A percentile compares a stretch with the other conserved stretches of the same genome.
Evolutionary conservation across 129 eudicot species (phyloP).

Genomic region (Tagetes erecta): DNA sequence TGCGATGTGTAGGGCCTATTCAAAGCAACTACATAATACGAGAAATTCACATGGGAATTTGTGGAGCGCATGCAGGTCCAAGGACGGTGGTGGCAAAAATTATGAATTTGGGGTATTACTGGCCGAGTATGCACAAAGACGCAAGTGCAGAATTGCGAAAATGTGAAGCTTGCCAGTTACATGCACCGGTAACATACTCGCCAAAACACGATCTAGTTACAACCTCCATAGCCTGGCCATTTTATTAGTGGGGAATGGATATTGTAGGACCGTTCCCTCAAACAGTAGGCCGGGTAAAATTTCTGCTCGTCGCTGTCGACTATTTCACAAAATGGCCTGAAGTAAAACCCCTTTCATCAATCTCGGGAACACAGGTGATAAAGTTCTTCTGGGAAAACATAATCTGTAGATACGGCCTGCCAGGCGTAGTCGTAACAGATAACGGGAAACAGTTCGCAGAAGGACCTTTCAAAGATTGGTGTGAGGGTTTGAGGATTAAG

Average conservation of each 20-base stretch:
- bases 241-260: neutral
- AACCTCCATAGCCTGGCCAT: neutral
- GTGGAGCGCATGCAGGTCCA: neutral
- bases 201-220: neutral
- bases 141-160: neutral
- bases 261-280: neutral
- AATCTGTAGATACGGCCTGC: neutral
- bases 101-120: neutral
- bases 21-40: neutral
- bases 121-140: neutral
- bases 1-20: neutral
- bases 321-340: conserved; percentile 2
- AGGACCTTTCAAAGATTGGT: neutral
- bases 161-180: neutral
- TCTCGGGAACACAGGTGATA: neutral
- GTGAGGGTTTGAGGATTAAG: neutral
- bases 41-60: neutral
- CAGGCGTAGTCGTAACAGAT: neutral
- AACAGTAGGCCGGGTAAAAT: neutral
- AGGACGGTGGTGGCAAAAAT: neutral
- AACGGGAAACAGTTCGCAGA: neutral
- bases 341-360: neutral
- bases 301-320: neutral
- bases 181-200: neutral
- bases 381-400: neutral